A percentile compares a stretch with the other conserved stretches of the same genome.
These are phyloP conservation scores for Fusarium oligoseptatum DNA, from an alignment of 2,329 filamentous ascomycete genomes.

Conservation along the genomic window DNA sequence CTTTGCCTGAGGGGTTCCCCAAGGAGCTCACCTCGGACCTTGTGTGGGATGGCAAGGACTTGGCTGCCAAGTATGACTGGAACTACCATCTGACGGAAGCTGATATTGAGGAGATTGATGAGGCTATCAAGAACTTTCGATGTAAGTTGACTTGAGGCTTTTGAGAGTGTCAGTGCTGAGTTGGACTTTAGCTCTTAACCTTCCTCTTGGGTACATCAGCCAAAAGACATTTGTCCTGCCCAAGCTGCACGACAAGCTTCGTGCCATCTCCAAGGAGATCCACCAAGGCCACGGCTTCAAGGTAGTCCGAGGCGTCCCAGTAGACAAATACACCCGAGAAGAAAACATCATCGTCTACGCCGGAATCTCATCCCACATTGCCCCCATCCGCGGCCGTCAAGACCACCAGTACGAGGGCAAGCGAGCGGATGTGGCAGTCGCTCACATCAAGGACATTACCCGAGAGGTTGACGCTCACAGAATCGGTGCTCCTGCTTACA, in stretches of 20 bases:
- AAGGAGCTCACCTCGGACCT: constrained; percentile 61
- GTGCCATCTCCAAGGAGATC: constrained; percentile 64
- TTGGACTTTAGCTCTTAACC: constrained; percentile 48
- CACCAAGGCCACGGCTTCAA: constrained; percentile 71
- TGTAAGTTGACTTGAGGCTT: constrained; percentile 43
- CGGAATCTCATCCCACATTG: constrained; percentile 70
- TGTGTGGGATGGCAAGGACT: constrained; percentile 68
- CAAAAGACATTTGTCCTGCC: constrained; percentile 37
- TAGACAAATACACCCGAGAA: constrained; percentile 64
- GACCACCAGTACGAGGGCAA: constrained; percentile 60
- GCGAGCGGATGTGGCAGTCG: constrained; percentile 55
- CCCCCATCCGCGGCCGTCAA: constrained; percentile 64
- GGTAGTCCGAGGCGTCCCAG: constrained; percentile 68
- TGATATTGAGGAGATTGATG: constrained; percentile 64
- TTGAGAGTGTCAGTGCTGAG: background rate
- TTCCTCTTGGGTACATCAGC: constrained; percentile 53
- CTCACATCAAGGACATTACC: constrained; percentile 65
- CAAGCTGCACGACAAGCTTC: constrained; percentile 55
- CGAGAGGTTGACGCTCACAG: background rate
- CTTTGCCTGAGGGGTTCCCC: constrained; percentile 65
- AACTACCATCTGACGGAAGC: constrained; percentile 61
- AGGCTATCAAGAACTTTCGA: constrained; percentile 58
- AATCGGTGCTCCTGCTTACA: constrained; percentile 6
- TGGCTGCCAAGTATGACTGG: constrained; percentile 65
- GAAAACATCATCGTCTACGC: constrained; percentile 71